A percentile compares a stretch with the other conserved stretches of the same genome.
These are phyloP conservation scores for Pseudogymnoascus sp. DNA, from an alignment of 2,329 filamentous ascomycete genomes.

Conservation along the genomic window DNA sequence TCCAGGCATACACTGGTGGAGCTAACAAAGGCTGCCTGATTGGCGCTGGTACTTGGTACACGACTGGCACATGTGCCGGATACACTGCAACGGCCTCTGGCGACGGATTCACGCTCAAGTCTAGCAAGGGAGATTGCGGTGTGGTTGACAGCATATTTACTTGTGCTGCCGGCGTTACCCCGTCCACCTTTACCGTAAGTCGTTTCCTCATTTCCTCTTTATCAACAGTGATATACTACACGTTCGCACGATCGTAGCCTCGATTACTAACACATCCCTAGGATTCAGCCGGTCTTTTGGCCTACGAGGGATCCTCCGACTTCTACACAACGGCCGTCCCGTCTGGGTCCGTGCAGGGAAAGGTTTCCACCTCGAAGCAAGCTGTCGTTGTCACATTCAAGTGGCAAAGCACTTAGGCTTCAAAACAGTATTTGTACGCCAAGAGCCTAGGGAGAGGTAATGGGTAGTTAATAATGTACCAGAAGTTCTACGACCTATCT, in stretches of 20 bases:
- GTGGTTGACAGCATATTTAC: constrained; percentile 46
- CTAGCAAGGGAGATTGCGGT: constrained; percentile 52
- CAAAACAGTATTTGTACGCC: neutral
- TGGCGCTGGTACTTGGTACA: constrained; percentile 59
- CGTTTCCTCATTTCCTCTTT: neutral
- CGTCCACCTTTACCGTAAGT: constrained; percentile 31
- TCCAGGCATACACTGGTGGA: constrained; percentile 48
- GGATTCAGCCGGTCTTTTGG: constrained; percentile 20
- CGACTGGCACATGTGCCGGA: constrained; percentile 59
- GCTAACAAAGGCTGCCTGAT: constrained; percentile 59
- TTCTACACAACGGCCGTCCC: constrained; percentile 31
- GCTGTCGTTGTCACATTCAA: constrained; percentile 26
- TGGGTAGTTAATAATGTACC: neutral
- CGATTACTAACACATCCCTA: constrained; percentile 6
- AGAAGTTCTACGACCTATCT: neutral
- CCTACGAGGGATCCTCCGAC: constrained; percentile 23
- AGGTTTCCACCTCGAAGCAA: constrained; percentile 24
- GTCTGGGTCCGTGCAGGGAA: constrained; percentile 26
- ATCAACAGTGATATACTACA: neutral
- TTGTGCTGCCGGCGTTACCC: constrained; percentile 44
- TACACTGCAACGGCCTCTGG: constrained; percentile 46
- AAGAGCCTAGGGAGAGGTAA: neutral
- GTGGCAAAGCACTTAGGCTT: constrained; percentile 21
- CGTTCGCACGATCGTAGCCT: neutral
- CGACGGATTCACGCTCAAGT: constrained; percentile 40